Evolutionary conservation across 106 monocot species (phyloP).

Genomic region (Allium cepa): DNA sequence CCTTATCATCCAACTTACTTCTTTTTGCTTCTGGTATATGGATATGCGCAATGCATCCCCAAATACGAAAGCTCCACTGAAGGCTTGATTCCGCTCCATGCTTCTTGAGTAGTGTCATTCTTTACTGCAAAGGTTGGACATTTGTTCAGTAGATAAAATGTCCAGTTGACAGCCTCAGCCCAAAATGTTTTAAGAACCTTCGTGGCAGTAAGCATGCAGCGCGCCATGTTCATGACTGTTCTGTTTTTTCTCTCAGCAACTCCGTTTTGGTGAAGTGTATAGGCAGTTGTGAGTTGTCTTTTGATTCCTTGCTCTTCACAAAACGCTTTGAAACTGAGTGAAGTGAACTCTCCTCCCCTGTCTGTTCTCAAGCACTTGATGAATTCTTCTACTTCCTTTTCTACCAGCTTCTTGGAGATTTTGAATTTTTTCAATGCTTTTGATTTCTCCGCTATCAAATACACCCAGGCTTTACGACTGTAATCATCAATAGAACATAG

Average conservation of each 20-base stretch:
- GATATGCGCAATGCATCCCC: not conserved
- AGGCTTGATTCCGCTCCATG: too few species aligned
- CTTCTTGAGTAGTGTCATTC: too few species aligned
- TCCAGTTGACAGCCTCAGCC: too few species aligned
- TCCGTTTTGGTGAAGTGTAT: not conserved
- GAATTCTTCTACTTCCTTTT: not conserved
- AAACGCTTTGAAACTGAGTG: not conserved
- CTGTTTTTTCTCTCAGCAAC: too few species aligned
- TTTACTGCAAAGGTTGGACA: not conserved
- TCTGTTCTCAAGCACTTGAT: slow-evolving; percentile 2
- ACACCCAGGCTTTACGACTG: not conserved
- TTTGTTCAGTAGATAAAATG: not conserved
- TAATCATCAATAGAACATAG: not conserved
- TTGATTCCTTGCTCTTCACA: not conserved
- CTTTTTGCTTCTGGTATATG: not conserved
- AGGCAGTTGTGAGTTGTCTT: not conserved
- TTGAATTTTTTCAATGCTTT: not conserved
- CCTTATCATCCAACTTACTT: not conserved
- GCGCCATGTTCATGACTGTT: too few species aligned
- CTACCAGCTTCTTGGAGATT: not conserved
- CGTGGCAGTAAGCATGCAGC: too few species aligned
- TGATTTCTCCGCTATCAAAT: not conserved
- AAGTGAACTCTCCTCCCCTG: slow-evolving; percentile 3
- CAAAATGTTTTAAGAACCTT: too few species aligned
- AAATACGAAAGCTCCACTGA: not conserved